phyloP scores from a whole-genome alignment of 192 early-diverging fungal genomes.

The Gryganskiella cystojenkinii region DNA sequence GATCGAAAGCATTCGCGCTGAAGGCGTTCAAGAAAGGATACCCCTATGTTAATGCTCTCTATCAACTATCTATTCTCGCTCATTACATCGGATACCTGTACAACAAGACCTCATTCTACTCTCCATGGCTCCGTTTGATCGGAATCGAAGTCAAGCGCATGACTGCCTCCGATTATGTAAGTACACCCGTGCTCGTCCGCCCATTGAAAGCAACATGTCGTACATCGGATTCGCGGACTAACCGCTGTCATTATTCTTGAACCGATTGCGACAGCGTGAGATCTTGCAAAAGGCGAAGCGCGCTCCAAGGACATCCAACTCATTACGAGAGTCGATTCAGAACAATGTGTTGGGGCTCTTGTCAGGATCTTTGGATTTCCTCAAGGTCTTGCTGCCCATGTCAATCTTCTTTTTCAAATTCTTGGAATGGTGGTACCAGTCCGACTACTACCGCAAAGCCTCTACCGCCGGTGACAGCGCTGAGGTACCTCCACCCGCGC shows the following conservation, averaged over 20 bases:
- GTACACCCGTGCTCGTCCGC: conserved; percentile 31
- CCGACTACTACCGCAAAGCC: conserved; percentile 76
- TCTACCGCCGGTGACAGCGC: conserved; percentile 51
- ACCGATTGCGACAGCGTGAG: conserved; percentile 37
- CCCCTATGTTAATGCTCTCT: conserved; percentile 77
- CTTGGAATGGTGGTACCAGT: conserved; percentile 96
- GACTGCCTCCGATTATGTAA: conserved; percentile 85
- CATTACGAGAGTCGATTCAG: conserved; percentile 26
- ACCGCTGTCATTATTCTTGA: conserved; percentile 36
- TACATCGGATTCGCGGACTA: too few relatives aligned
- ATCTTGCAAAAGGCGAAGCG: conserved; percentile 53
- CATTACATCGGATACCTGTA: conserved; percentile 89
- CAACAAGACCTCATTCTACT: conserved; percentile 83
- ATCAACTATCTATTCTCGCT: conserved; percentile 69
- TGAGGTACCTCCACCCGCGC: conserved; percentile 80
- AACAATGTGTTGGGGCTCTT: conserved; percentile 52
- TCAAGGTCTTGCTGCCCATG: conserved; percentile 85
- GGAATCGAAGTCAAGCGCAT: conserved; percentile 84
- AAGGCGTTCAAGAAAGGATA: conserved; percentile 63
- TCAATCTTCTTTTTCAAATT: conserved; percentile 95
- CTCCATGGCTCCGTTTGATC: conserved; percentile 85
- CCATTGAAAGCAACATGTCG: too few relatives aligned
- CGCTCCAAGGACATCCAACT: conserved; percentile 24
- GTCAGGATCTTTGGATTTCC: conserved; percentile 71
- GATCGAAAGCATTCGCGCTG: conserved; percentile 35